Evolutionary conservation across 116 monocot species (phyloP), one percentile per base, ranked within the genome.

Genomic region (Trichopus zeylanicus): DNA sequence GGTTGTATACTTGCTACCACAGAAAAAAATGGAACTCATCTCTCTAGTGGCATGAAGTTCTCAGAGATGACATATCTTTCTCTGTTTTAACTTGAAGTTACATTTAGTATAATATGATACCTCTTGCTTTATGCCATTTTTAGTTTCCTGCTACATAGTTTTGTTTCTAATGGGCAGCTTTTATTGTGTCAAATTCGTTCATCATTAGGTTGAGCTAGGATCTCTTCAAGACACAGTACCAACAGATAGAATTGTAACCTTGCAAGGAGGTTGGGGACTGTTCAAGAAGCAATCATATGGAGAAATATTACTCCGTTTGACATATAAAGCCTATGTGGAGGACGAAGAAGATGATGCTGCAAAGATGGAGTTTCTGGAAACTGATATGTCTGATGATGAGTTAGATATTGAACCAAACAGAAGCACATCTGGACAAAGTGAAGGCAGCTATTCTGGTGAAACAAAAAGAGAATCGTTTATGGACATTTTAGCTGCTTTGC

Each of bases 191-290:
- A 37, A 22, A 8, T 7, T 55, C 46, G 15, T 29, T 23, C 33
- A 25, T 31, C n/a, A n/a, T n/a, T 53, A 91, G 87, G 75, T 97
- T 70, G 87, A 84, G 65, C 59, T 91, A 29, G 87, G 79, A n/a
- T 77, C 79, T 11, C 91, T 97, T 57, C 54, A 91, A 80, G 97
- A 97, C 64, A 97, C 97, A 5, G 97, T 97, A 53, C 97, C 97
- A 13, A 85, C 91, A 47, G 87, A 97, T 56, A 81, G 63, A 73
- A 75, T 91, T 48, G 76, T 97, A 51, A 51, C 72, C 56, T 58
- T 97, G 54, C 68, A 68, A 42, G 84, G 84, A 60, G 77, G 89
- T 25, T 89, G 77, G 89, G 78, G 79, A 30, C 29, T 78, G 10
- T 74, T 97, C 49, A 48, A 74, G n/a, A 79, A 75, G 25, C 53